phyloP scores from a whole-genome alignment of 164 flowering plant species.

The Platanus orientalis region DNA sequence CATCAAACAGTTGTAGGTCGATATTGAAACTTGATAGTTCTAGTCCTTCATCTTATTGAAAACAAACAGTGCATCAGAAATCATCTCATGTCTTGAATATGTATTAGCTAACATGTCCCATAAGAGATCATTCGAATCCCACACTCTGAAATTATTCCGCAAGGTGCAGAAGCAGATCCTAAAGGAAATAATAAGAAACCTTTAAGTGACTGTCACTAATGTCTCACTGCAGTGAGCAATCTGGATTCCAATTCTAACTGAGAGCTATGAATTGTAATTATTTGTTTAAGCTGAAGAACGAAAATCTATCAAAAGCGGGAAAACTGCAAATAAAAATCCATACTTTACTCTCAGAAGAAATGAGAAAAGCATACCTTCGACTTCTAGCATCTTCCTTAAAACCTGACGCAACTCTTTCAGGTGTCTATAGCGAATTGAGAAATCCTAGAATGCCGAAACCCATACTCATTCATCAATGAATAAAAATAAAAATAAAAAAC shows the following conservation, averaged over 20 bases:
- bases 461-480: constrained; percentile 30
- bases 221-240: neutral
- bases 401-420: constrained; percentile 31
- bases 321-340: neutral
- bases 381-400: constrained; percentile 31
- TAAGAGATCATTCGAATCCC: constrained; percentile 35
- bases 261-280: neutral
- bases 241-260: neutral
- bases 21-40: constrained; percentile 40
- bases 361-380: constrained; percentile 42
- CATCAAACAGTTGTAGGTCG: constrained; percentile 56
- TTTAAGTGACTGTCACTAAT: neutral
- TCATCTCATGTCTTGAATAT: constrained; percentile 52
- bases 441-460: constrained; percentile 38
- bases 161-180: constrained; percentile 65
- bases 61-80: constrained; percentile 58
- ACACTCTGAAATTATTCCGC: constrained; percentile 36
- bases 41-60: constrained; percentile 55
- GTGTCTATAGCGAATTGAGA: constrained; percentile 32
- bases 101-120: constrained; percentile 66
- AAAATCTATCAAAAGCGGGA: neutral
- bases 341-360: neutral
- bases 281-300: neutral
- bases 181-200: constrained; percentile 19
- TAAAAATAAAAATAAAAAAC: constrained; percentile 33